These are phyloP conservation scores for Punctularia strigosozonata DNA, from an alignment of 768 basidiomycete species.

Conservation along the genomic window DNA sequence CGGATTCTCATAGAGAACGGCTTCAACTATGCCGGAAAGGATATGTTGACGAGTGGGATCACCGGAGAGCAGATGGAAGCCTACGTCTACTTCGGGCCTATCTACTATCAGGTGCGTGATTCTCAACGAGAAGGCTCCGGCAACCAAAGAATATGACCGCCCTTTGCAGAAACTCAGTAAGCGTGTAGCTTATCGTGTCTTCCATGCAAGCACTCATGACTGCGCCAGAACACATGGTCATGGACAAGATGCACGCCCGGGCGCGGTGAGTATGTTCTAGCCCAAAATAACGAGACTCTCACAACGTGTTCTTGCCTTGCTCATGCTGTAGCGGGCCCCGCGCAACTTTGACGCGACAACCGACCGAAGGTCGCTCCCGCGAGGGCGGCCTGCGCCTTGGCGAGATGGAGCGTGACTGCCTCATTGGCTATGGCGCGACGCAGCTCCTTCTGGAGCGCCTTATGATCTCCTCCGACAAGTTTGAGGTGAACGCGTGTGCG, in stretches of 20 bases:
- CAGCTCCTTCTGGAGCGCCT: conserved; percentile 92
- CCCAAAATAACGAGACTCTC: not conserved
- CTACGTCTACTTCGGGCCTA: conserved; percentile 97
- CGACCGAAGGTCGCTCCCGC: conserved; percentile 95
- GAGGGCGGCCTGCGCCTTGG: conserved; percentile 95
- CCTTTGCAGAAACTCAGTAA: conserved; percentile 79
- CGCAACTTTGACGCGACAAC: conserved; percentile 92
- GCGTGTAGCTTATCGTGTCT: conserved; percentile 17
- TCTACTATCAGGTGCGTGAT: conserved; percentile 80
- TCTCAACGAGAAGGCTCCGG: not conserved
- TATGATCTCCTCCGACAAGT: conserved; percentile 98
- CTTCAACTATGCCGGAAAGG: conserved; percentile 97
- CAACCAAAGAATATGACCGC: no score
- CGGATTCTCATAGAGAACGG: conserved; percentile 90
- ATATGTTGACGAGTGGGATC: conserved; percentile 96
- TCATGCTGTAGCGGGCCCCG: conserved; percentile 68
- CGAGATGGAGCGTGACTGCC: conserved; percentile 98
- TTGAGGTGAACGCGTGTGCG: conserved; percentile 92
- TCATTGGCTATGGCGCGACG: conserved; percentile 97
- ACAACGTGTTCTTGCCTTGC: not conserved
- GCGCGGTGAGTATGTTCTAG: conserved; percentile 49
- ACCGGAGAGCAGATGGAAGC: conserved; percentile 94
- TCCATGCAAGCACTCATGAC: no score
- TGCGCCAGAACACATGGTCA: conserved; percentile 85
- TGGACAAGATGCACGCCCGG: conserved; percentile 99